Evolutionary conservation across 164 flowering plant species (phyloP), one percentile per base, ranked within the genome.

Genomic region (Platanus orientalis): DNA sequence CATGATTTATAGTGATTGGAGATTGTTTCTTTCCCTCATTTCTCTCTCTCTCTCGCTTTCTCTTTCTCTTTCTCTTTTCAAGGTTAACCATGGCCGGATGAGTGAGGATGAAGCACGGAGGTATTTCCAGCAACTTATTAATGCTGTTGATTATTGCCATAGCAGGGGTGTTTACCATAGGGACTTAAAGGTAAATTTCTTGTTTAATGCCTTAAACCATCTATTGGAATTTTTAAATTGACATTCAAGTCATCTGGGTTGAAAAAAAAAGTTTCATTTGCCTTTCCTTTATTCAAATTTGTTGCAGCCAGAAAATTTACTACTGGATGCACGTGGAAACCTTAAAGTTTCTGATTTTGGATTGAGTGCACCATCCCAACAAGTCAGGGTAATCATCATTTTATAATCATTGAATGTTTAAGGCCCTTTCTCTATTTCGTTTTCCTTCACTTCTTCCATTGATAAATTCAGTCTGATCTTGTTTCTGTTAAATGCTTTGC

Each of bases 311-410:
- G 96, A 90, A 75, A 90, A 90, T 70, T 57, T 90, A 71, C 79
- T 90, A 27, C 78, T 90, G 64, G 96, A 90, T 75, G 72, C 81
- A 28, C 59, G 58, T 69, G 96, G 94, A 47, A 84, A 83, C 72
- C 91, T 90, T 25, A 90, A 90, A 78, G 86, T 90, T 70, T 90
- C 96, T 54, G 96, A 90, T 76, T 90, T 87, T 76, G 96, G 96
- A 50, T 79, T 90, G 64, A 90, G 96, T 76, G 94, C 96, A 42
- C 74, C 88, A 26, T 87, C 96, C n/a, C 90, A 81, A 67, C 94
- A 90, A 84, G 85, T 88, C 78, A 72, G 81, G 90, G 96, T 90
- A 80, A 79, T 50, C 45, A 52, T 62, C 32, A 29, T 11, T 26
- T 21, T n/a, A n/a, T n/a, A n/a, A n/a, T n/a, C n/a, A n/a, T n/a